Evolutionary conservation across 2,329 filamentous ascomycete species (phyloP), one percentile per base, ranked within the genome.

Genomic region (Epichloe amarillans): DNA sequence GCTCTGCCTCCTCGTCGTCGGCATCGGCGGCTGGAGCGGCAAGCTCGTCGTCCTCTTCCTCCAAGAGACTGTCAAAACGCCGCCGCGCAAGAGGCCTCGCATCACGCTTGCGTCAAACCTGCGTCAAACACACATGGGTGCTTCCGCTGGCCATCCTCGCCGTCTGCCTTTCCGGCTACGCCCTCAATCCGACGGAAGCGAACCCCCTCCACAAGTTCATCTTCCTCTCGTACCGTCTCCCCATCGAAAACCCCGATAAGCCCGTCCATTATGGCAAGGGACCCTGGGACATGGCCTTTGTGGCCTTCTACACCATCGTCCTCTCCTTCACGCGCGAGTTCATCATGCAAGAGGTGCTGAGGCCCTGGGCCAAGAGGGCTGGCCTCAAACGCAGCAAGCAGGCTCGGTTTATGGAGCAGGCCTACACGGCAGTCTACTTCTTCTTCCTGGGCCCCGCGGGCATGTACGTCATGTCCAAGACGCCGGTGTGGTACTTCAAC

Each of bases 401-500:
- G 62, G 79, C 83, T 15, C 84, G 90, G 36, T 96, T 95, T 75
- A 93, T 95, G 87, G 90, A 97, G 68, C 90, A 97, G 70, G 81
- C 85, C 62, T 97, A 97, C 70, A 95, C 90, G 1, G 90, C 89
- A 26, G 72, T 95, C 50, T 96, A 97, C 75, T 95, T 95, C 67
- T 80, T 69, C 43, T 65, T 93, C 52, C 82, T 94, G 52, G 88
- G 88, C 1, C 89, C 89, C 2, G 83, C 83, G 50, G 90, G 90
- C 50, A 67, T 96, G 61, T 96, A 85, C 64, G 86, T 96, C 64
- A 96, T 97, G 90, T 85, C 79, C 62, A 77, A 79, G 55, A 91
- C 88, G n/a, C 84, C 89, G 7, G 82, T 96, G 41, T 96, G 89
- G 91, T 96, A 95, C 68, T 96, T 95, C 76, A 90, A 94, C 71